These are phyloP conservation scores for Metschnikowia amazonensis DNA, from an alignment of 805 yeast genomes.

Conservation along the genomic window DNA sequence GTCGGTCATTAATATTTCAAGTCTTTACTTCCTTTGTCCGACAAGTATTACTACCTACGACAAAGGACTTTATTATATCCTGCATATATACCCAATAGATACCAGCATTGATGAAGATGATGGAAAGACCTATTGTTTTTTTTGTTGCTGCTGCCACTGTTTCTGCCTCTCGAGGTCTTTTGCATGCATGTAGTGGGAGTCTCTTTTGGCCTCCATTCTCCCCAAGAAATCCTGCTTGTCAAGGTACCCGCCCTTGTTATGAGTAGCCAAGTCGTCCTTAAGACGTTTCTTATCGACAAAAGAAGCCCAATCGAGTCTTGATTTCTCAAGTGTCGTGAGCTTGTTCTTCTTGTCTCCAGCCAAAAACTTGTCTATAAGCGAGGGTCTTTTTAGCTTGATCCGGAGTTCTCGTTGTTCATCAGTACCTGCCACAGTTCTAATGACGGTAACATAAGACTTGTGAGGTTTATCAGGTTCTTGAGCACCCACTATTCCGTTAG, in stretches of 20 bases:
- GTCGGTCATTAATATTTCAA: too few species aligned
- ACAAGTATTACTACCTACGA: too few species aligned
- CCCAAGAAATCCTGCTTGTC: constrained; percentile 87
- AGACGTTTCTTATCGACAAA: constrained; percentile 86
- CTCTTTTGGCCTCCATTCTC: constrained; percentile 62
- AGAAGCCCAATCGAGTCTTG: constrained; percentile 90
- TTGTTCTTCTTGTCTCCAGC: constrained; percentile 61
- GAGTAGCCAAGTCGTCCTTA: constrained; percentile 71
- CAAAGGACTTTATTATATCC: too few species aligned
- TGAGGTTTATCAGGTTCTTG: constrained; percentile 10
- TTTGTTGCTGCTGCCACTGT: constrained; percentile 20
- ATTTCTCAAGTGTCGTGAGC: constrained; percentile 87
- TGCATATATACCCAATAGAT: too few species aligned
- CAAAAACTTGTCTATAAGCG: constrained; percentile 73
- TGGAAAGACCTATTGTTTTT: not conserved
- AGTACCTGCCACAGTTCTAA: constrained; percentile 30
- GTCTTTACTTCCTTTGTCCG: too few species aligned
- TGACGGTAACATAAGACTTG: constrained; percentile 32
- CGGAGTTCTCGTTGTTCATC: constrained; percentile 35
- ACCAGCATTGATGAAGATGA: too few species aligned
- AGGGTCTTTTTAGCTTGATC: constrained; percentile 66
- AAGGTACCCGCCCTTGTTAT: constrained; percentile 86
- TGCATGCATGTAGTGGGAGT: constrained; percentile 46
- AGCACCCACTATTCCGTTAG: constrained; percentile 30
- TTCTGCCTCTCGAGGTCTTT: constrained; percentile 31